Evolutionary conservation across 441 rosid species (phyloP).

Genomic region (Francoa sonchifolia): DNA sequence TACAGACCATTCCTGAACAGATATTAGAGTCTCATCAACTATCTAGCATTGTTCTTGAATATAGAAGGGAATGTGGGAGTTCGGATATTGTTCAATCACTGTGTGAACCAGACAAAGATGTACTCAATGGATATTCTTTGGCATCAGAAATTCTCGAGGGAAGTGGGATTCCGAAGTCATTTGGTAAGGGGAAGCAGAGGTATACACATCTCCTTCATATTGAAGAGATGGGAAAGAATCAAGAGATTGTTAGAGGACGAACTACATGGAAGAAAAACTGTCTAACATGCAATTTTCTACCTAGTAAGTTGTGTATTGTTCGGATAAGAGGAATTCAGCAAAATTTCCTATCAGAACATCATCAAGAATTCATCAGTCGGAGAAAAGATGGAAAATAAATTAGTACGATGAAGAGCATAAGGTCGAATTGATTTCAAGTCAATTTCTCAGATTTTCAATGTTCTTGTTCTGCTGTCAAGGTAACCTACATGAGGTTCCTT

Average conservation of each 20-base stretch:
- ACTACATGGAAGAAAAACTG: conserved; percentile 42
- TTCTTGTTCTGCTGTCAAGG: no score
- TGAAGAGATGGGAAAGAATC: conserved; percentile 18
- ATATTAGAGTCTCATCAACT: conserved; percentile 39
- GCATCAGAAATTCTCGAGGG: conserved; percentile 34
- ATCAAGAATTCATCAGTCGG: no score
- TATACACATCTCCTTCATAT: conserved; percentile 48
- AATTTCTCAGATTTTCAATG: no score
- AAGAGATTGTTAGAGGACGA: conserved; percentile 54
- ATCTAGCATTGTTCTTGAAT: conserved; percentile 33
- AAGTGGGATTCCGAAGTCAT: conserved; percentile 26
- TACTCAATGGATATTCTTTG: conserved; percentile 27
- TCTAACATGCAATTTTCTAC: conserved; percentile 12
- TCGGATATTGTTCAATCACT: conserved; percentile 47
- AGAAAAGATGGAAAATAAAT: no score
- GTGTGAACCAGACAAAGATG: conserved; percentile 42
- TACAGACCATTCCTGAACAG: conserved; percentile 45
- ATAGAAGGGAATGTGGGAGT: conserved; percentile 48
- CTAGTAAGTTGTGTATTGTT: background rate
- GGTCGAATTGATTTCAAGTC: no score
- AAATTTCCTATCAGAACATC: no score
- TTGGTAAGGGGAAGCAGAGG: conserved; percentile 20
- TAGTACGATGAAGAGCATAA: no score
- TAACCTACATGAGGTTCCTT: no score
- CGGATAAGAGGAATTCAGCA: no score